These are phyloP conservation scores for Fusarium liriodendri DNA, from an alignment of 2,329 filamentous ascomycete genomes.

Conservation along the genomic window DNA sequence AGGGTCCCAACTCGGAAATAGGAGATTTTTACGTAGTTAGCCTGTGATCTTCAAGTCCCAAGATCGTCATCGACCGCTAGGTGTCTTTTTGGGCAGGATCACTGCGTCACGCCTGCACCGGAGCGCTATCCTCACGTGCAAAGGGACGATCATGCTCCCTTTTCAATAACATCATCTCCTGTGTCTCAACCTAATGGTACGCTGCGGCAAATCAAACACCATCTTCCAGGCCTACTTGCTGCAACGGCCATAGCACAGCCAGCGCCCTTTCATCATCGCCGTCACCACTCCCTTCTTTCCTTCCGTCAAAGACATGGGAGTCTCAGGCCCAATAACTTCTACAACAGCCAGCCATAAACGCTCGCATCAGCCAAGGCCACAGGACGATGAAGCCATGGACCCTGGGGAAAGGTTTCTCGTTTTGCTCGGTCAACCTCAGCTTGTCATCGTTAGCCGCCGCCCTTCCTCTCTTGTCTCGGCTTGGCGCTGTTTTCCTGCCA, in stretches of 20 bases:
- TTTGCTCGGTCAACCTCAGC: background rate
- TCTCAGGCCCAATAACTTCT: background rate
- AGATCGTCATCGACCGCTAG: slow-evolving; percentile 26
- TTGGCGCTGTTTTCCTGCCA: slow-evolving; percentile 28
- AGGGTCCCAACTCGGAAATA: slow-evolving; percentile 6
- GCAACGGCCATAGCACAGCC: background rate
- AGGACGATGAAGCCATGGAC: background rate
- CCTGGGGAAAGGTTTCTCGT: background rate
- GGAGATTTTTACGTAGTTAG: slow-evolving; percentile 28
- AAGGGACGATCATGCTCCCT: background rate
- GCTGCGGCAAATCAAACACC: slow-evolving; percentile 3
- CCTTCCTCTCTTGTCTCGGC: slow-evolving; percentile 14
- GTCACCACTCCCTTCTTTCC: background rate
- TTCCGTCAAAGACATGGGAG: background rate
- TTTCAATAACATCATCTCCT: background rate
- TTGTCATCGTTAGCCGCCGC: slow-evolving; percentile 7
- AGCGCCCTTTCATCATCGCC: slow-evolving; percentile 7
- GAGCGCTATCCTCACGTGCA: background rate
- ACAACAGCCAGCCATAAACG: background rate
- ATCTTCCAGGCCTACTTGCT: background rate
- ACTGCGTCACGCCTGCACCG: slow-evolving; percentile 8
- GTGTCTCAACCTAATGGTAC: background rate
- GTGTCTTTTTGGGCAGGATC: slow-evolving; percentile 1
- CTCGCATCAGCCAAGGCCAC: background rate
- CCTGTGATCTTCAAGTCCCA: slow-evolving; percentile 16